phyloP scores from a whole-genome alignment of 1,284 basidiomycete genomes.

The Neolentinus lepideus region DNA sequence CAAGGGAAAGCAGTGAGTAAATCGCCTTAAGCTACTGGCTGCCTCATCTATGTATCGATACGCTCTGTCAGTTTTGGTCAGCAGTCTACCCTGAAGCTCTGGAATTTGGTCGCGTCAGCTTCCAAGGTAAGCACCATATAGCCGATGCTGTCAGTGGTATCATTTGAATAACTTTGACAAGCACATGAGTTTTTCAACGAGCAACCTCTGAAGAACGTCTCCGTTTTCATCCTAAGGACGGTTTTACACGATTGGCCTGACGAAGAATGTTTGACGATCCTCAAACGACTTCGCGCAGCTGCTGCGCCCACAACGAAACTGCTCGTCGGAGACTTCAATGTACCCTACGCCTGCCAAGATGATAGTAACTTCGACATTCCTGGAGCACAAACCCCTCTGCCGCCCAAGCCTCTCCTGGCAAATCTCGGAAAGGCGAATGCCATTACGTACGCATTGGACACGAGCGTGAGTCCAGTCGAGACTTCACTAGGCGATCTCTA shows the following conservation, averaged over 20 bases:
- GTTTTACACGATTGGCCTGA: constrained; percentile 23
- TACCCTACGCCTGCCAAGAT: constrained; percentile 5
- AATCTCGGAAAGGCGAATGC: constrained; percentile 13
- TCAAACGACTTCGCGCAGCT: constrained; percentile 14
- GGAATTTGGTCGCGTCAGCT: constrained; percentile 9
- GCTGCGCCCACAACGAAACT: constrained; percentile 8
- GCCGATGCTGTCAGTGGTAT: background rate
- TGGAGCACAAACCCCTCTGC: constrained; percentile 8
- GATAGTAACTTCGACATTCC: constrained; percentile 1
- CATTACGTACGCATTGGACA: constrained; percentile 7
- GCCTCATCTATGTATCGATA: background rate
- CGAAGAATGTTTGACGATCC: constrained; percentile 12
- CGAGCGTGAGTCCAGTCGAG: background rate
- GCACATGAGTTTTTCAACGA: constrained; percentile 24
- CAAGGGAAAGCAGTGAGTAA: constrained; percentile 15
- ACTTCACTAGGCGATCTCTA: background rate
- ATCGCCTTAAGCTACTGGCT: background rate
- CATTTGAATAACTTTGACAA: background rate
- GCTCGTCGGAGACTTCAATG: constrained; percentile 9
- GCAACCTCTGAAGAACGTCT: constrained; percentile 20
- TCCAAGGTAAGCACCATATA: constrained; percentile 5
- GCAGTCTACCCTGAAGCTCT: constrained; percentile 8
- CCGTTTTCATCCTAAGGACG: constrained; percentile 19
- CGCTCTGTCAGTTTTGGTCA: constrained; percentile 12
- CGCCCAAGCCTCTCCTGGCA: constrained; percentile 12